A percentile compares a stretch with the other conserved stretches of the same genome.
Evolutionary conservation across 2,329 filamentous ascomycete species (phyloP).

Genomic region (Ascosphaera apis): DNA sequence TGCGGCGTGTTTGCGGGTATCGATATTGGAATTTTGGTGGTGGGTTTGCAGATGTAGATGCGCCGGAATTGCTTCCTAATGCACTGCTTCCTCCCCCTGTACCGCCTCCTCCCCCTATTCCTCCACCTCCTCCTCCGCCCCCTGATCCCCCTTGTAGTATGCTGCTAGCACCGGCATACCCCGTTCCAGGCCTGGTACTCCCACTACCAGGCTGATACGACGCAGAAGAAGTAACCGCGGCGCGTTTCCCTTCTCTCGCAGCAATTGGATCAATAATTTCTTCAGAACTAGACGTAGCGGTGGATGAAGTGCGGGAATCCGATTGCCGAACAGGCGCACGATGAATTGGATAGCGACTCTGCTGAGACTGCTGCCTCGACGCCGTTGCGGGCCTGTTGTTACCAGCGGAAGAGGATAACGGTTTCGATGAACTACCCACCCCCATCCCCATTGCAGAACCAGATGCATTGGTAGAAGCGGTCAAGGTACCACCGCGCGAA

Average conservation of each 20-base stretch:
- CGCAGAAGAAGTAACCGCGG: background rate
- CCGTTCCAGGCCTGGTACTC: background rate
- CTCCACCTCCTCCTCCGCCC: no score
- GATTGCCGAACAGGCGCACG: background rate
- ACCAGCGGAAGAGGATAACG: background rate
- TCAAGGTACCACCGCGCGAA: conserved; percentile 17
- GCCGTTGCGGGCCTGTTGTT: background rate
- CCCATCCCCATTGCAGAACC: background rate
- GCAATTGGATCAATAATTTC: conserved; percentile 1
- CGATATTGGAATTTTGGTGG: no score
- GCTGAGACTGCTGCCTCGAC: background rate
- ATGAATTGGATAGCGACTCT: background rate
- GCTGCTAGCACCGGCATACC: background rate
- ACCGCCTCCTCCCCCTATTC: no score
- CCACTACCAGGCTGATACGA: background rate
- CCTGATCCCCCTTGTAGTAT: no score
- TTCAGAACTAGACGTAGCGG: background rate
- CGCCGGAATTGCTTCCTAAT: no score
- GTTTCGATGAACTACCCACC: background rate
- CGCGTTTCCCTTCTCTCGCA: background rate
- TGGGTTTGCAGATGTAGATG: no score
- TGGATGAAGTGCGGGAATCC: background rate
- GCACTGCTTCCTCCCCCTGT: no score
- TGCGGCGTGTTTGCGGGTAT: no score
- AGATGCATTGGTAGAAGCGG: conserved; percentile 40